Evolutionary conservation across 129 eudicot species (phyloP).

Genomic region (Heracleum sosnowskyi): DNA sequence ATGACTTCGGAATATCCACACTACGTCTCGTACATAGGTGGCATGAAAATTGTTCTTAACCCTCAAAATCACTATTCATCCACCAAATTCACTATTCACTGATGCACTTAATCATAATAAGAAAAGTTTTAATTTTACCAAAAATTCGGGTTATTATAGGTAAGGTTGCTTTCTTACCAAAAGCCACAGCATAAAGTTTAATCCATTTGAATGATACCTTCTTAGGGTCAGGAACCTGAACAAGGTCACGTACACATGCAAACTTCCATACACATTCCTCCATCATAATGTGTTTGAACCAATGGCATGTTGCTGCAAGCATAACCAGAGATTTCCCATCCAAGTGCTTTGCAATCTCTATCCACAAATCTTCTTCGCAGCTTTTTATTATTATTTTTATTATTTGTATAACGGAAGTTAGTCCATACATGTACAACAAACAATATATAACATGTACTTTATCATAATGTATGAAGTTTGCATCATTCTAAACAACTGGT

Average conservation of each 20-base stretch:
- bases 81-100: too few species aligned
- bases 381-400: too few species aligned
- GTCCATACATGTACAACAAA: conserved; percentile 11
- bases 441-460: not conserved
- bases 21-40: too few species aligned
- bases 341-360: conserved; percentile 80
- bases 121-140: too few species aligned
- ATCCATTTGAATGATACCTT: conserved; percentile 56
- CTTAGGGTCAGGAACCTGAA: conserved; percentile 78
- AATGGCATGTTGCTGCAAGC: conserved; percentile 68
- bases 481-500: not conserved
- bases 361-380: conserved; percentile 81
- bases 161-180: too few species aligned
- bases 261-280: conserved; percentile 78
- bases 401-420: conserved; percentile 6
- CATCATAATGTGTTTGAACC: conserved; percentile 56
- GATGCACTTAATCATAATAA: too few species aligned
- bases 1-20: too few species aligned
- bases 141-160: too few species aligned
- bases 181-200: conserved; percentile 57
- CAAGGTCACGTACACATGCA: conserved; percentile 88
- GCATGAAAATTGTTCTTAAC: too few species aligned
- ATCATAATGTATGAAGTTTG: not conserved
- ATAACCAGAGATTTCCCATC: conserved; percentile 80
- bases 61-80: too few species aligned